Evolutionary conservation across 805 yeast species (phyloP), one percentile per base, ranked within the genome.

Genomic region (Starmerella roubikii): DNA sequence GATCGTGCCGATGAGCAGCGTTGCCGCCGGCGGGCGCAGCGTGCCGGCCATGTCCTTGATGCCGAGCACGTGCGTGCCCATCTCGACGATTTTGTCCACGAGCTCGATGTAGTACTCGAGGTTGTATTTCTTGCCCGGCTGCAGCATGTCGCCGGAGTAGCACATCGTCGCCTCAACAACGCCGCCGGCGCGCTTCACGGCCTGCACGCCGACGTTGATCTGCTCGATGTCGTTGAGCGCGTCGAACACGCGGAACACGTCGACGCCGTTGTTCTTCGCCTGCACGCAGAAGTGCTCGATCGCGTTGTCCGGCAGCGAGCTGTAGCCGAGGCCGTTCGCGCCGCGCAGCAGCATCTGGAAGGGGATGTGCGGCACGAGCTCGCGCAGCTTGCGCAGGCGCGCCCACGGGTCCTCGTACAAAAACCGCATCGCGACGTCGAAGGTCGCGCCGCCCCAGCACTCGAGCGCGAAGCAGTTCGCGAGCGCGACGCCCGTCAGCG

Each of bases 361-460:
- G 39, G 98, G 98, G 59, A 91, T 85, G 67, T 91, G 91, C 57
- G 99, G 99, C 46, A 93, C 97, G 42, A 79, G 71, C 55, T 71
- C 71, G 64, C 98, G 76, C 62, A 91, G 68, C 62, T 74, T 72
- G 61, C 94, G 75, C 61, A 91, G 71, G 64, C 99, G 76, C 44
- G 73, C 93, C 99, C 99, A 91, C 50, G 99, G 99, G 61, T 86
- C 96, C 69, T 91, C 99, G 62, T 88, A 84, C 55, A 91, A 70
- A 72, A 91, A 91, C 64, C 99, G 76, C 97, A 91, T 86, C 39
- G 94, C 80, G 39, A 91, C 99, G 58, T 91, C 99, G 55, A 91
- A 91, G 28, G 99, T 91, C 39, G 99, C 99, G 65, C 99, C 99
- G 66, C 99, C 99, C 99, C 99, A 91, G 69, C 98, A 91, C 66